These are phyloP conservation scores for Gonium pectorale DNA, from an alignment of 139 green algal genomes.

Conservation along the genomic window DNA sequence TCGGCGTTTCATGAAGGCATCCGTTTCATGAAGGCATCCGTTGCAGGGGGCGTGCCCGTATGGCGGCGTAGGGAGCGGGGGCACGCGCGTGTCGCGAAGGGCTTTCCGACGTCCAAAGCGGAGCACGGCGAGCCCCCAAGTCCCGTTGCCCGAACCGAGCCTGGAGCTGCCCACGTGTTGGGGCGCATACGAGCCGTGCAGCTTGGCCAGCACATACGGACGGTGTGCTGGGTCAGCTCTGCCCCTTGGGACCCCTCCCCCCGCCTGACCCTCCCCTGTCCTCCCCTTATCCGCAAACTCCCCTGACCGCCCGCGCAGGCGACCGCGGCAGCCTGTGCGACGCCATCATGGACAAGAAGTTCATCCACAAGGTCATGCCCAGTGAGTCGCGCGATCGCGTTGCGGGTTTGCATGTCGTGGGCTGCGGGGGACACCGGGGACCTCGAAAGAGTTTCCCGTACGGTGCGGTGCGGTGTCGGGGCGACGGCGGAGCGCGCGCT, in stretches of 20 bases:
- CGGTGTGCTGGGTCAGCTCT: not conserved
- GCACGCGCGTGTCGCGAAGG: not conserved
- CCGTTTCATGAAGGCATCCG: too few relatives aligned
- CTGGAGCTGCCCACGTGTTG: not conserved
- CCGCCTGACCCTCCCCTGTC: not conserved
- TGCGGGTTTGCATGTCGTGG: too few relatives aligned
- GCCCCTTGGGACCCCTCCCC: not conserved
- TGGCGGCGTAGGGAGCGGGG: not conserved
- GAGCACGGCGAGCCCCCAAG: not conserved
- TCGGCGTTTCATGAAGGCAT: too few relatives aligned
- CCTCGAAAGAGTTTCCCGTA: too few relatives aligned
- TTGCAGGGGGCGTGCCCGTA: not conserved
- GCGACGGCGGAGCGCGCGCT: too few relatives aligned
- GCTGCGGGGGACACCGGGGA: too few relatives aligned
- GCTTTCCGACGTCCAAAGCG: not conserved
- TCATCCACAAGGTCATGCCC: constrained; percentile 14
- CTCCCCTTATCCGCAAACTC: not conserved
- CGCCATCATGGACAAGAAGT: constrained; percentile 2
- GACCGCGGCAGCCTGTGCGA: constrained; percentile 36
- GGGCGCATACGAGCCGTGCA: not conserved
- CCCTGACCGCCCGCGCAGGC: not conserved
- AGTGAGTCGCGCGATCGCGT: too few relatives aligned
- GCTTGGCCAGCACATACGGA: not conserved
- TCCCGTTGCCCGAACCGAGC: not conserved
- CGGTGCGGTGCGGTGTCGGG: too few relatives aligned